phyloP scores from a whole-genome alignment of 2,329 filamentous ascomycete species.

The Colletotrichum ledebouriae region DNA sequence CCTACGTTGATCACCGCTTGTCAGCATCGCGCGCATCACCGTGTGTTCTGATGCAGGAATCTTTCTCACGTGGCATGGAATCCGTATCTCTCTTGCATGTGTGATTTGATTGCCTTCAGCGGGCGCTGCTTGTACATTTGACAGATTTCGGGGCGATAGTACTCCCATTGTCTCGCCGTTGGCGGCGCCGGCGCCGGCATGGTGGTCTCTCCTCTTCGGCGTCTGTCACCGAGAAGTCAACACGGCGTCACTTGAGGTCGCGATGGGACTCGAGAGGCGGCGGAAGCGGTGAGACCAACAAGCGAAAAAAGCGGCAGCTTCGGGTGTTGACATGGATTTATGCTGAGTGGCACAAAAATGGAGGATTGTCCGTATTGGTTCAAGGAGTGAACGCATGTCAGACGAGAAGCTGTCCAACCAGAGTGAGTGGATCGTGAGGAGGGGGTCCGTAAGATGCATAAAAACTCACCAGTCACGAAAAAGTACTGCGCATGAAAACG shows the following conservation, averaged over 20 bases:
- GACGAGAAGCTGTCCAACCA: slow-evolving; percentile 2
- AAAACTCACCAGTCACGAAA: not conserved
- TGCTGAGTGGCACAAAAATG: slow-evolving; percentile 9
- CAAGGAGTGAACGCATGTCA: slow-evolving; percentile 9
- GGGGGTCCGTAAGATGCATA: not conserved
- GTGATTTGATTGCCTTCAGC: slow-evolving; percentile 21
- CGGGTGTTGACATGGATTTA: slow-evolving; percentile 15
- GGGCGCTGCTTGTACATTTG: slow-evolving; percentile 28
- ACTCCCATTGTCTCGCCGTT: slow-evolving; percentile 36
- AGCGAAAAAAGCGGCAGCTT: not conserved
- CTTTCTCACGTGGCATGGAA: slow-evolving; percentile 39
- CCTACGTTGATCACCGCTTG: not conserved
- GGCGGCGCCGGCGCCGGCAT: slow-evolving; percentile 31
- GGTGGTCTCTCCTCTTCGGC: not conserved
- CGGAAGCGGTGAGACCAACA: slow-evolving; percentile 8
- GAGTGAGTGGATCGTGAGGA: not conserved
- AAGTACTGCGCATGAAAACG: slow-evolving; percentile 1
- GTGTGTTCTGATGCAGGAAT: not conserved
- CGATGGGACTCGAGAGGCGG: slow-evolving; percentile 4
- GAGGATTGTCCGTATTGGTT: slow-evolving; percentile 15
- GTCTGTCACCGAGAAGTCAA: not conserved
- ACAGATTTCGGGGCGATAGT: slow-evolving; percentile 19
- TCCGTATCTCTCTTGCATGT: slow-evolving; percentile 13
- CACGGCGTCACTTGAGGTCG: slow-evolving; percentile 1
- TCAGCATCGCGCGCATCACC: not conserved